Conservation (phyloP, 805 yeast genomes). For the Candida insectalens region DNA sequence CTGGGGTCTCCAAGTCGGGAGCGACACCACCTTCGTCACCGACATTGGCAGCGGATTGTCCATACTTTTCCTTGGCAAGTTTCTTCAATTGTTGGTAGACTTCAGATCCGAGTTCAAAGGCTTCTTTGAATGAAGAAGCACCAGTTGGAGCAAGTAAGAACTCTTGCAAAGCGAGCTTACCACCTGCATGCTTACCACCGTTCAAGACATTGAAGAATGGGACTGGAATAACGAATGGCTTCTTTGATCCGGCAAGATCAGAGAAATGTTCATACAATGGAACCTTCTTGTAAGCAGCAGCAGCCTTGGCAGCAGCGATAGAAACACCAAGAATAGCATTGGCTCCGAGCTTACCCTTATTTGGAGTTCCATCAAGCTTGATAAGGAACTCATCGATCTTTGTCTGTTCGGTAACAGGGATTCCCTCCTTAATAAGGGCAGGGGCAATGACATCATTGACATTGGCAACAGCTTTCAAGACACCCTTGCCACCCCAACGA, state of each 20-base stretch:
- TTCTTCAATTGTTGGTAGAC: slow-evolving; percentile 96
- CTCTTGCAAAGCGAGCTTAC: slow-evolving; percentile 98
- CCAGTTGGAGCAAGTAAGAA: slow-evolving; percentile 97
- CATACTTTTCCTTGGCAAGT: slow-evolving; percentile 89
- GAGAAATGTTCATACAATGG: slow-evolving; percentile 92
- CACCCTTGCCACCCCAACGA: slow-evolving; percentile 99
- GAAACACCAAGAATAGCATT: slow-evolving; percentile 98
- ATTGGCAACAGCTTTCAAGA: slow-evolving; percentile 89
- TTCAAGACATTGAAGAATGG: slow-evolving; percentile 98
- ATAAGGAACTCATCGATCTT: slow-evolving; percentile 80
- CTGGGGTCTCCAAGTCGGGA: slow-evolving; percentile 90
- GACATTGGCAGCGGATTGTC: slow-evolving; percentile 97
- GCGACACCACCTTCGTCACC: slow-evolving; percentile 99
- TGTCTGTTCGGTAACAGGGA: slow-evolving; percentile 81
- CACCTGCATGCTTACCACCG: slow-evolving; percentile 99
- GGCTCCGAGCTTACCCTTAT: slow-evolving; percentile 97
- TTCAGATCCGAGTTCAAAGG: slow-evolving; percentile 93
- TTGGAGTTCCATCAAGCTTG: slow-evolving; percentile 90
- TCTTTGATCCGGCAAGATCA: slow-evolving; percentile 64
- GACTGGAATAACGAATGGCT: slow-evolving; percentile 92
- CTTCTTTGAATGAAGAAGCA: slow-evolving; percentile 88
- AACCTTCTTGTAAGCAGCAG: slow-evolving; percentile 90
- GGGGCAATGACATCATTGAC: slow-evolving; percentile 95
- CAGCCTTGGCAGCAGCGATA: slow-evolving; percentile 94
- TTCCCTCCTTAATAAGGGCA: slow-evolving; percentile 69